Evolutionary conservation across 768 basidiomycete species (phyloP), one percentile per base, ranked within the genome.

Genomic region (Pisolithus marmoratus): DNA sequence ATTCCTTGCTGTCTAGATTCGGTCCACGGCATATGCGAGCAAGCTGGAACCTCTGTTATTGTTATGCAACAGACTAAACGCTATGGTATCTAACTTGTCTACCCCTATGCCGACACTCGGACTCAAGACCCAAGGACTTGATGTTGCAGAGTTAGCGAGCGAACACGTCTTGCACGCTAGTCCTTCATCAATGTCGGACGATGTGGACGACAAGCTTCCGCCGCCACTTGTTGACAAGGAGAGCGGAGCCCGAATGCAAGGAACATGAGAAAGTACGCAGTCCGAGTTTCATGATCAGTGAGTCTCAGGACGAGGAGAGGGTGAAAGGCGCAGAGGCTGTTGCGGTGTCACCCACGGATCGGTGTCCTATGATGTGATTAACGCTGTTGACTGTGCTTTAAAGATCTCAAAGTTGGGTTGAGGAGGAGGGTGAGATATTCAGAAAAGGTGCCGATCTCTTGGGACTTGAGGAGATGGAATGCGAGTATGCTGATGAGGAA

Each of bases 401-500:
- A 47, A 87, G 89, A 45, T 88, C 87, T 23, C 75, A 83, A 57
- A 83, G 77, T 48, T 90, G 89, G 85, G 87, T 94, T 0, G 89
- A 84, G 50, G 96, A 98, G 65, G 96, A 99, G 65, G 93, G 93
- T 0, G 95, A 98, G 69, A 87, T 98, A 38, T 97, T 97, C 73
- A 76, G 94, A 38, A 94, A 95, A 63, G 93, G 94, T 0, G 82
- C 79, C 9, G 85, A 85, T 3, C 72, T 97, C 19, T 73, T 91
- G 8, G 84, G 85, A 1, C 83, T 82, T 8, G 90, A 87, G 59
- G 91, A 94, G 67, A 88, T 93, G 82, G 92, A 94, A 59, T 85
- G 83, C 0, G 92, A 92, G 59, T 90, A 85, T 61, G 88, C 82
- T 15, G 90, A 93, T 0, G 94, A 97, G 63, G 90, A 93, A 38